Base-by-base conservation (phyloP, 2,329 filamentous ascomycete genomes). In the Pochonia chlamydosporia region DNA sequence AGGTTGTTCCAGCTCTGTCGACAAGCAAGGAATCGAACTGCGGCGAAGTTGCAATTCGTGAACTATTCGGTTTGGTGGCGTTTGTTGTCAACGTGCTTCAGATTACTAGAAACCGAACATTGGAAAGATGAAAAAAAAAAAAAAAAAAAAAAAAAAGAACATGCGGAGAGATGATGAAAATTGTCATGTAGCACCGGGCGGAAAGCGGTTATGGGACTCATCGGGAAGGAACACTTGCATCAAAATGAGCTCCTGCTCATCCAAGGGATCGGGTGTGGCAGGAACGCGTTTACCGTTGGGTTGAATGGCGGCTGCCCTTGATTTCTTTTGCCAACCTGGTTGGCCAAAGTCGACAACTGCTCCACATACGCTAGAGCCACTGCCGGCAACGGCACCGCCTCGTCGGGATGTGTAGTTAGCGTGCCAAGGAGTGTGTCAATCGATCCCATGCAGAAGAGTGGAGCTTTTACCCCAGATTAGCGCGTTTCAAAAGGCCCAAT, bases 401-500 rank as follows among this genome's bases (percentile, higher is more conserved):
- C 23, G 5, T 36, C 40, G 41, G 42, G 46, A 48, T 18, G 42
- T 46, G 49, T 43, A 24, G 28, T 41, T 48, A 46, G 42, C 30
- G 23, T 20, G 37, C 42, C 46, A 40, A 41, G 46, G 49, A 33
- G 49, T 48, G 49, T 33, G 24, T 44, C 46, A 18, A 51, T 48
- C 49, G 44, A 46, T 35, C 23, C 40, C 46, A 41, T 42, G 36
- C 24, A 28, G 14, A 18, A 41, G 46, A 40, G 43, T 40, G 51
- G 53, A 44, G 40, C 49, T 18, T 8, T 2, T 7, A 37, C 9
- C 48, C 47, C 44, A 43, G 47, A 37, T 49, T 55, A 54, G 54
- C 49, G 53, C 46, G 54, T 56, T 56, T 56, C 54, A 56, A 37
- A 26, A 40, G 39, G 33, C 46, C 45, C 28, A 43, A 47, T 50